Evolutionary conservation across 2,329 filamentous ascomycete genomes (phyloP).

Genomic region (Claviceps paspali): DNA sequence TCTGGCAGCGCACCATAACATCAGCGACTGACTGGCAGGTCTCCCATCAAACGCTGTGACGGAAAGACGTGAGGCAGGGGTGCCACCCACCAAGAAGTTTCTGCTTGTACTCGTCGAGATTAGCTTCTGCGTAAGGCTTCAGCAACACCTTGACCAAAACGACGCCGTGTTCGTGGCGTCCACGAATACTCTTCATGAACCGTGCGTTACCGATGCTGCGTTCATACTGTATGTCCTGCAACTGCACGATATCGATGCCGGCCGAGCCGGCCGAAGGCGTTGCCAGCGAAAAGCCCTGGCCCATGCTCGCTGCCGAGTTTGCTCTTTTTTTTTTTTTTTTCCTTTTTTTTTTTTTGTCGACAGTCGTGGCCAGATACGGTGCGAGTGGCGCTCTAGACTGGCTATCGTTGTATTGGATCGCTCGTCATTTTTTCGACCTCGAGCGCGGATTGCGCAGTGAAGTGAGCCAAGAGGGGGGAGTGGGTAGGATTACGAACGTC

Average conservation of each 20-base stretch:
- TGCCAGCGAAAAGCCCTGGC: conserved; percentile 89
- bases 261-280: conserved; percentile 83
- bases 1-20: conserved; percentile 45
- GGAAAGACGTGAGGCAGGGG: too few species aligned
- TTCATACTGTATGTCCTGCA: conserved; percentile 82
- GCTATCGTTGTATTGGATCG: conserved; percentile 1
- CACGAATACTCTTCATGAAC: conserved; percentile 93
- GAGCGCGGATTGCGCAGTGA: background rate
- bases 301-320: conserved; percentile 52
- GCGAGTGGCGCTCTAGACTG: too few species aligned
- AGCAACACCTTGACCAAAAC: conserved; percentile 90
- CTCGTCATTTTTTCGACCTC: conserved; percentile 3
- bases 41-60: too few species aligned
- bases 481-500: background rate
- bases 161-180: conserved; percentile 75
- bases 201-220: conserved; percentile 80
- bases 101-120: conserved; percentile 64
- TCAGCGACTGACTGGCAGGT: too few species aligned
- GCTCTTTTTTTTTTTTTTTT: too few species aligned
- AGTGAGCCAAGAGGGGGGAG: background rate
- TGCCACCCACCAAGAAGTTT: too few species aligned
- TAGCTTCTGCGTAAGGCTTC: conserved; percentile 75
- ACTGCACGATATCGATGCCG: conserved; percentile 84
- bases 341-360: too few species aligned
- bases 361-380: too few species aligned